Base-by-base conservation (phyloP, 768 basidiomycete genomes). In the Rhodosporidiobolus odoratus region DNA sequence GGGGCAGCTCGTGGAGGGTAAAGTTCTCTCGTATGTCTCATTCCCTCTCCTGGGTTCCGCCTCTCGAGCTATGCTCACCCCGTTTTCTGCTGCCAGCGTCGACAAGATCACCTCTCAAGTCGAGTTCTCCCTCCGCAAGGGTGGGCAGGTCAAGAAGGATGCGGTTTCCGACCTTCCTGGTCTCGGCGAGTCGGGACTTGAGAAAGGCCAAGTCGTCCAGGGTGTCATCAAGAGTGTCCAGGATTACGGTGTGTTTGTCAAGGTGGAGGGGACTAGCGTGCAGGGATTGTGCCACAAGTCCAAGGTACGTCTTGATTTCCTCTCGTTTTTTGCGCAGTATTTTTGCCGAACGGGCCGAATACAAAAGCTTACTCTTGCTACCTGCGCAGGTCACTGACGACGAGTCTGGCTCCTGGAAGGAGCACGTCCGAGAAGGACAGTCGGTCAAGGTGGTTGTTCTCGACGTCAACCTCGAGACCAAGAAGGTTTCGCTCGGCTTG, bases 251-350 rank as follows among this genome's bases (percentile, higher is more conserved):
- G 82, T 96, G n/a, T 97, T 98, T 81, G 86, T 99, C 66, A 86
- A 88, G 77, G 88, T 98, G 45, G 85, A 89, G n/a, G 88, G 85
- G 25, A 88, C 91, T 0, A 89, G 88, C 77, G 82, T 97, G 58
- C 87, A 84, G 70, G 95, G 95, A 9, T 83, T 99, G 17, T 99
- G 95, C 79, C 95, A 98, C 79, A 93, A 92, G 79, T 91, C 91
- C 16, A 85, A 98, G 84, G 92, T 89, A 75, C 62, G 83, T 78
- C n/a, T 58, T 43, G 47, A 48, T 56, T 35, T 38, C 35, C 10
- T 37, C 23, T 59, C 53, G 27, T 58, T 59, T 59, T 65, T 48
- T 47, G 27, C 30, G 21, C 4, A 6, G 12, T 43, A 21, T 12
- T 12, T 43, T 43, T 43, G 43, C 43, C n/a, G n/a, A n/a, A n/a